phyloP scores from a whole-genome alignment of 805 yeast genomes.

The Metschnikowia chrysomelidarum region DNA sequence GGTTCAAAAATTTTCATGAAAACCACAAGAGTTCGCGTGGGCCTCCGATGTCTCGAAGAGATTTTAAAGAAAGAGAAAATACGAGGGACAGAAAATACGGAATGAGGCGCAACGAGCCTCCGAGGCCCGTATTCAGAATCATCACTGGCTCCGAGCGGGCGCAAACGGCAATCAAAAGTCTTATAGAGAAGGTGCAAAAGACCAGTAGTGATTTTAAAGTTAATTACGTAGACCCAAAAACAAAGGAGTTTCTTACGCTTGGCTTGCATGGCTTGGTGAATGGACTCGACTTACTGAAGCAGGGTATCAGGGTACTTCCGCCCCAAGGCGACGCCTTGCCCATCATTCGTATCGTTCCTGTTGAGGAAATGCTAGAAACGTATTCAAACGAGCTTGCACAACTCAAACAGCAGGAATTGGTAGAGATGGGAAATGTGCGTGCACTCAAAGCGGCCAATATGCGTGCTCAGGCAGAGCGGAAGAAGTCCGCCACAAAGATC shows the following conservation, averaged over 20 bases:
- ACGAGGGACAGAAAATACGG: slow-evolving; percentile 7
- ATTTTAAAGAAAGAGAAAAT: slow-evolving; percentile 2
- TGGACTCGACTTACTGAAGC: slow-evolving; percentile 22
- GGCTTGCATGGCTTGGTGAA: slow-evolving; percentile 36
- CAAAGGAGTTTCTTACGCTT: slow-evolving; percentile 21
- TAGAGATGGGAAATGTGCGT: slow-evolving; percentile 33
- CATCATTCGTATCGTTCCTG: slow-evolving; percentile 26
- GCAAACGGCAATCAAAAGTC: slow-evolving; percentile 24
- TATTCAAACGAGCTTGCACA: slow-evolving; percentile 34
- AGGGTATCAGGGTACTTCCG: slow-evolving; percentile 27
- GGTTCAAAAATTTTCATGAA: slow-evolving; percentile 8
- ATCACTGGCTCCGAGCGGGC: slow-evolving; percentile 29
- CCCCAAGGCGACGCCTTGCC: slow-evolving; percentile 23
- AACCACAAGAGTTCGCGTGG: neutral
- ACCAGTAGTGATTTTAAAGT: slow-evolving; percentile 24
- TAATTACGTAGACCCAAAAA: slow-evolving; percentile 25
- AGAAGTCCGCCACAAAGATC: slow-evolving; percentile 43
- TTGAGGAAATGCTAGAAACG: slow-evolving; percentile 32
- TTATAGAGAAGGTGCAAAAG: slow-evolving; percentile 24
- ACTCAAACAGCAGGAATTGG: slow-evolving; percentile 28
- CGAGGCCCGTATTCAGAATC: slow-evolving; percentile 20
- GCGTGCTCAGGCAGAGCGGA: slow-evolving; percentile 33
- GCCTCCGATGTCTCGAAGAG: no score
- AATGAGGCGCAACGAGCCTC: slow-evolving; percentile 1
- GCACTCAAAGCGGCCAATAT: slow-evolving; percentile 28